phyloP scores from a whole-genome alignment of 192 early-diverging fungal genomes.

The Linnemannia schmuckeri region DNA sequence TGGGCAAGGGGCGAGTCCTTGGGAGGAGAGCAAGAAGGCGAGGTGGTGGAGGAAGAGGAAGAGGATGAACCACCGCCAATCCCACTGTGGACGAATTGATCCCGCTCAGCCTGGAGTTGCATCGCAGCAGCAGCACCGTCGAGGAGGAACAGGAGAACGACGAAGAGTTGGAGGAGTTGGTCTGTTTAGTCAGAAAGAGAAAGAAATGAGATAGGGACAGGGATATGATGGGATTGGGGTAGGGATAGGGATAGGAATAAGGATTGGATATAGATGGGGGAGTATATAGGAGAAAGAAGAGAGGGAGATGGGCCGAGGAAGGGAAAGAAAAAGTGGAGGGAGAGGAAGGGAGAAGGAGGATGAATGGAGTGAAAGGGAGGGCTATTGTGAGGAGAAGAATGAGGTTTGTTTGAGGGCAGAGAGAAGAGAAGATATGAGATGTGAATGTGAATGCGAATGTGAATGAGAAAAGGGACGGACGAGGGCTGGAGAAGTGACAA shows the following conservation, averaged over 20 bases:
- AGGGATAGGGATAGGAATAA: not conserved
- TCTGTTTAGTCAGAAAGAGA: no score
- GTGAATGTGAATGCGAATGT: not conserved
- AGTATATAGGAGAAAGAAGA: not conserved
- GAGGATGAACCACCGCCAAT: constrained; percentile 51
- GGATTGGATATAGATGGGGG: not conserved
- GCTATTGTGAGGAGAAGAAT: no score
- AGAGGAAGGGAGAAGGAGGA: not conserved
- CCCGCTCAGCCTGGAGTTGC: constrained; percentile 53
- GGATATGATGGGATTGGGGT: not conserved
- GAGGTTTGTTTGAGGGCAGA: no score
- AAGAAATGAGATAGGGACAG: not conserved
- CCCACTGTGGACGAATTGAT: constrained; percentile 46
- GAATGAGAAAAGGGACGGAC: not conserved
- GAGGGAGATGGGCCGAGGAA: not conserved
- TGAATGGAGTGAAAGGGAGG: not conserved
- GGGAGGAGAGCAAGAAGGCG: constrained; percentile 31
- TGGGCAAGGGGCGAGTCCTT: constrained; percentile 21
- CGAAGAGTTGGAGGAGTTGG: no score
- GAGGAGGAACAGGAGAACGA: not conserved
- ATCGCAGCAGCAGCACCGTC: constrained; percentile 4
- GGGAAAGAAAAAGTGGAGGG: not conserved
- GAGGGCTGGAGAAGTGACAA: not conserved
- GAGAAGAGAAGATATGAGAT: not conserved
- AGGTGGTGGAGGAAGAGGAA: constrained; percentile 17